Evolutionary conservation across 257 asterid genomes (phyloP).

Genomic region (Solanum chaucha): DNA sequence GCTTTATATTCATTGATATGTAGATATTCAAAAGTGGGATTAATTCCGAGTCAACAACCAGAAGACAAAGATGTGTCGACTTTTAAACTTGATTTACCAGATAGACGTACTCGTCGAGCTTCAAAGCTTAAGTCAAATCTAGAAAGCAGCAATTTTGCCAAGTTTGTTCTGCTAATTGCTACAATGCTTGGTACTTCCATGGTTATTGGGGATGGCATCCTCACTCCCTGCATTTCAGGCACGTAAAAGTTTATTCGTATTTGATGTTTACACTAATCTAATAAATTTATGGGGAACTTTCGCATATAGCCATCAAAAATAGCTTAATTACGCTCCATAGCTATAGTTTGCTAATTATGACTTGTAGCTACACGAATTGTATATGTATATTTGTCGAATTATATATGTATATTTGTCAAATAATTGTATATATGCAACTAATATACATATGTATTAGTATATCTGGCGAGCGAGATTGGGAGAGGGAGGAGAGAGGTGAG

Average conservation of each 20-base stretch:
- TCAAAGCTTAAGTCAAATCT: conserved; percentile 23
- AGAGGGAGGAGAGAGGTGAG: no score
- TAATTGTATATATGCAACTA: no score
- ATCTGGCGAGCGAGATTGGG: no score
- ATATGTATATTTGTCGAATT: no score
- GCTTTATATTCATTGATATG: conserved; percentile 63
- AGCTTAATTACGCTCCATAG: no score
- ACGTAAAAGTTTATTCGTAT: not conserved
- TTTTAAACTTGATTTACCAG: conserved; percentile 26
- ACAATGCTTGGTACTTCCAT: conserved; percentile 75
- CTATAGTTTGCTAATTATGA: no score
- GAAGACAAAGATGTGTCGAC: conserved; percentile 48
- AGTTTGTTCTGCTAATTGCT: conserved; percentile 25
- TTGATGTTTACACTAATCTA: not conserved
- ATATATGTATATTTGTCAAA: no score
- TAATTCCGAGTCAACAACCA: conserved; percentile 36
- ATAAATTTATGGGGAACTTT: not conserved
- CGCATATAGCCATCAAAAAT: no score
- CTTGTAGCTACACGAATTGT: no score
- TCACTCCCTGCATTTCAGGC: conserved; percentile 75
- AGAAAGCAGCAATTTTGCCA: conserved; percentile 29
- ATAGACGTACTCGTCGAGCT: conserved; percentile 17
- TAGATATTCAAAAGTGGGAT: conserved; percentile 45
- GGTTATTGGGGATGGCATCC: conserved; percentile 79
- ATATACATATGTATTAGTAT: no score